Percentiles rank a stretch among this genome's conserved stretches.
phyloP scores from a whole-genome alignment of 768 basidiomycete species.

The Lentinula aciculospora region DNA sequence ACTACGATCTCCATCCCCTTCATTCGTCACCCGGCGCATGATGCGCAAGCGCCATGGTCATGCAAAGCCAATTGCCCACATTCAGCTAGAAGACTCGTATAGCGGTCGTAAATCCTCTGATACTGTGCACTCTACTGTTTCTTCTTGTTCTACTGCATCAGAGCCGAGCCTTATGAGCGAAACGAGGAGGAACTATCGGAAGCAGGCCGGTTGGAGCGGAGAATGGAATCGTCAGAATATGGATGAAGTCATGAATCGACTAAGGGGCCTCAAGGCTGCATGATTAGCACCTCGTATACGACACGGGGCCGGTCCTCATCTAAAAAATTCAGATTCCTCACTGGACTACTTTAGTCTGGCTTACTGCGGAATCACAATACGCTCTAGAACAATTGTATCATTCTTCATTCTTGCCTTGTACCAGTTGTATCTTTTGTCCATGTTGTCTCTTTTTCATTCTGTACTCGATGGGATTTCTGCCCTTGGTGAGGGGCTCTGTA shows the following conservation, averaged over 20 bases:
- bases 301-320: neutral
- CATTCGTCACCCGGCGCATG: neutral
- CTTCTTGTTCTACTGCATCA: neutral
- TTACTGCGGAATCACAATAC: neutral
- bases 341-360: neutral
- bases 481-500: too few relatives aligned
- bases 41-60: neutral
- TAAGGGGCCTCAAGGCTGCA: conserved; percentile 20
- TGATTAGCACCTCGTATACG: neutral
- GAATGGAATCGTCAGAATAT: conserved; percentile 12
- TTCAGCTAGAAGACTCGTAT: neutral
- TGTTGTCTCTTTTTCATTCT: neutral
- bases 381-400: neutral
- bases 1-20: neutral
- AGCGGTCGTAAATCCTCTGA: conserved; percentile 4
- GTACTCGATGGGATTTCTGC: neutral
- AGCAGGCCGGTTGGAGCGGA: conserved; percentile 4
- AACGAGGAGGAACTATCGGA: neutral
- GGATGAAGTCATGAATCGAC: conserved; percentile 10
- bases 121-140: neutral
- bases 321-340: neutral
- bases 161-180: neutral
- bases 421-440: neutral
- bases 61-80: neutral
- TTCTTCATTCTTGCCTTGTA: neutral